phyloP scores from a whole-genome alignment of 2,329 filamentous ascomycete species.

The Periconia digitata region DNA sequence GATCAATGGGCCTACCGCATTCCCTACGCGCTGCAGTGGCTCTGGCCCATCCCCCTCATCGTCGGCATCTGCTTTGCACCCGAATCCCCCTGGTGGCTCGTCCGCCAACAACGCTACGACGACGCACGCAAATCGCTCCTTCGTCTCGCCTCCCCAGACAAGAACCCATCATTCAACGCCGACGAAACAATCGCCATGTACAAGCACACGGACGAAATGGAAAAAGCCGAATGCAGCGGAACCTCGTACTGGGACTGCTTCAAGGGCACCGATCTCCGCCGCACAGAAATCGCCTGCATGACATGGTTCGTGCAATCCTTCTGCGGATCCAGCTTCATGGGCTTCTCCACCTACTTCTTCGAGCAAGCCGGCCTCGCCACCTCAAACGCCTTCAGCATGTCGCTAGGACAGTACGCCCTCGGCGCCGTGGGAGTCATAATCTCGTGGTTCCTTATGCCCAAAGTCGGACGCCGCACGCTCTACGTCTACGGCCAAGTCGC shows the following conservation, averaged over 20 bases:
- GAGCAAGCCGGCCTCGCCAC: conserved; percentile 50
- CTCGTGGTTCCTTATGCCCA: conserved; percentile 77
- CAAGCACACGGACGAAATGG: conserved; percentile 81
- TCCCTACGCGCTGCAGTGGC: conserved; percentile 71
- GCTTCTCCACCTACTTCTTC: conserved; percentile 51
- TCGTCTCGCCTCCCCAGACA: conserved; percentile 60
- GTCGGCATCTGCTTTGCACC: conserved; percentile 69
- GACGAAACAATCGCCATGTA: conserved; percentile 78
- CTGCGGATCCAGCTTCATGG: conserved; percentile 37
- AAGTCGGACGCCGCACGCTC: conserved; percentile 72
- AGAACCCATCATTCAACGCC: conserved; percentile 45
- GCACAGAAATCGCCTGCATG: conserved; percentile 70
- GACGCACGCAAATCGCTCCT: conserved; percentile 68
- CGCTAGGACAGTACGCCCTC: conserved; percentile 59
- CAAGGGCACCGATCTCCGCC: conserved; percentile 74
- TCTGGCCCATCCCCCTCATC: conserved; percentile 71
- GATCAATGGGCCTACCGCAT: conserved; percentile 71
- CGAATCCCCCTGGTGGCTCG: conserved; percentile 74
- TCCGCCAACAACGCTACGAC: conserved; percentile 64
- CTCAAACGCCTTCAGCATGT: conserved; percentile 48
- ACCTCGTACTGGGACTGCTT: conserved; percentile 83
- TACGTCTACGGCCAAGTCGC: conserved; percentile 68
- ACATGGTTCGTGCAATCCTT: conserved; percentile 51
- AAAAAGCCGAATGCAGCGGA: conserved; percentile 67
- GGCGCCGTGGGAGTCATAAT: conserved; percentile 68